Conservation (phyloP, 2,329 filamentous ascomycete genomes). For the Aspergillus jensenii region DNA sequence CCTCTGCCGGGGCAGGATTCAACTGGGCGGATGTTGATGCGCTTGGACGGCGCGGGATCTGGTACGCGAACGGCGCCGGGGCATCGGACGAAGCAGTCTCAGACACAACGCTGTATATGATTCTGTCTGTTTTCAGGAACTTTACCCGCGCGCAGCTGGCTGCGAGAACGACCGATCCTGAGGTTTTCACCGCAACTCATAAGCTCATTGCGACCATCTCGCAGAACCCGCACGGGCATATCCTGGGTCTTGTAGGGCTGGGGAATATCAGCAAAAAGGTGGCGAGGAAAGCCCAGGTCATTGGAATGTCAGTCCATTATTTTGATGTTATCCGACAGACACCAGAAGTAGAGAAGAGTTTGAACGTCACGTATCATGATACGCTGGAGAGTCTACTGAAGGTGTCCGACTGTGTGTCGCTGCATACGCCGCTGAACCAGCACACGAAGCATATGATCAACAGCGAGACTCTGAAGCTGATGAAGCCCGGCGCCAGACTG, state of each 20-base stretch:
- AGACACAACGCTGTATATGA: conserved; percentile 44
- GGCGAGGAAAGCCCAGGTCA: conserved; percentile 45
- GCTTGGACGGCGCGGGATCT: conserved; percentile 44
- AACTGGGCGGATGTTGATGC: conserved; percentile 64
- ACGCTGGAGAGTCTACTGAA: background rate
- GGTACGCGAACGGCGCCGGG: conserved; percentile 46
- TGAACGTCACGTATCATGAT: conserved; percentile 18
- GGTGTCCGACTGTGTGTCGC: conserved; percentile 3
- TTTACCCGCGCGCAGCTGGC: conserved; percentile 51
- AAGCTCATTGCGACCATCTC: conserved; percentile 48
- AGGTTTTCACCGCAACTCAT: conserved; percentile 45
- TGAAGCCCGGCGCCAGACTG: conserved; percentile 41
- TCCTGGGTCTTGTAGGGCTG: conserved; percentile 55
- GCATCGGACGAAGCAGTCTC: conserved; percentile 47
- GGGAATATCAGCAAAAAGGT: conserved; percentile 50
- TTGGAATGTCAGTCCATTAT: conserved; percentile 58
- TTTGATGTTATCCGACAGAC: conserved; percentile 48
- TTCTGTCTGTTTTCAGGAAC: conserved; percentile 51
- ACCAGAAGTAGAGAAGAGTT: conserved; percentile 33
- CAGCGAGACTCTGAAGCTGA: background rate
- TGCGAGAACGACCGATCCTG: conserved; percentile 44
- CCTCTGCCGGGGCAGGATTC: conserved; percentile 65
- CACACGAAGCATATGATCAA: conserved; percentile 1
- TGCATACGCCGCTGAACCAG: conserved; percentile 3
- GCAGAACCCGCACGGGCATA: conserved; percentile 49